phyloP scores from a whole-genome alignment of 768 basidiomycete genomes.

The Flagelloscypha sp. region DNA sequence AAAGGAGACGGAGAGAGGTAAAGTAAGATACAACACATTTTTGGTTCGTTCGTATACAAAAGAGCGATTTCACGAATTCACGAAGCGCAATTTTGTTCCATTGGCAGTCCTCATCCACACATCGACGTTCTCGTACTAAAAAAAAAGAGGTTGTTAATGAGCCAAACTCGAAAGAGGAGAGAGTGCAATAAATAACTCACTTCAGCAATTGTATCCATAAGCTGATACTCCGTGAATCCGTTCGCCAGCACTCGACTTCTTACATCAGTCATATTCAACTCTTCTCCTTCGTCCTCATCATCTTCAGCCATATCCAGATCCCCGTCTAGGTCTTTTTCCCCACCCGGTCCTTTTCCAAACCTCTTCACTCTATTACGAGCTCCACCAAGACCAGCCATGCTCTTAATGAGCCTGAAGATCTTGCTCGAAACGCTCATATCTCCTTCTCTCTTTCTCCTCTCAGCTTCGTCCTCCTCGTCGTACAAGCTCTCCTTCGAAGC shows the following conservation, averaged over 20 bases:
- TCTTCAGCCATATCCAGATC: conserved; percentile 65
- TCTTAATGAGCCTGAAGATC: conserved; percentile 87
- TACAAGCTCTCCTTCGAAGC: conserved; percentile 88
- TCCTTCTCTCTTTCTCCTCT: too few relatives aligned
- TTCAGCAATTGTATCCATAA: conserved; percentile 77
- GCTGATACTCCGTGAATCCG: conserved; percentile 86
- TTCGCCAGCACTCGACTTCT: conserved; percentile 76
- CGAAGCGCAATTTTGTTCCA: conserved; percentile 72
- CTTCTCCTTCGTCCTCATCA: conserved; percentile 48
- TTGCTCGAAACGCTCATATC: conserved; percentile 78
- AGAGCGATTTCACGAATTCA: too few relatives aligned
- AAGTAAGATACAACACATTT: too few relatives aligned
- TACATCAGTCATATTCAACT: conserved; percentile 81
- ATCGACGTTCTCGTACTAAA: conserved; percentile 80
- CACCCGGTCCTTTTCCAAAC: conserved; percentile 60
- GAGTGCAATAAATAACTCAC: conserved; percentile 42
- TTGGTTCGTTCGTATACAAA: too few relatives aligned
- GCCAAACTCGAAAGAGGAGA: not conserved
- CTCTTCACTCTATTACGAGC: conserved; percentile 38
- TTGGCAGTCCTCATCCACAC: conserved; percentile 80
- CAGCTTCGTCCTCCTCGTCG: conserved; percentile 67
- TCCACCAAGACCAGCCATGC: conserved; percentile 52
- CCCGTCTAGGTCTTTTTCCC: conserved; percentile 62
- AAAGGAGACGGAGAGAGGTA: too few relatives aligned
- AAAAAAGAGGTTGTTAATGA: conserved; percentile 10